Conservation (phyloP, 495 filamentous ascomycete genomes). For the Cercophora newfieldiana region DNA sequence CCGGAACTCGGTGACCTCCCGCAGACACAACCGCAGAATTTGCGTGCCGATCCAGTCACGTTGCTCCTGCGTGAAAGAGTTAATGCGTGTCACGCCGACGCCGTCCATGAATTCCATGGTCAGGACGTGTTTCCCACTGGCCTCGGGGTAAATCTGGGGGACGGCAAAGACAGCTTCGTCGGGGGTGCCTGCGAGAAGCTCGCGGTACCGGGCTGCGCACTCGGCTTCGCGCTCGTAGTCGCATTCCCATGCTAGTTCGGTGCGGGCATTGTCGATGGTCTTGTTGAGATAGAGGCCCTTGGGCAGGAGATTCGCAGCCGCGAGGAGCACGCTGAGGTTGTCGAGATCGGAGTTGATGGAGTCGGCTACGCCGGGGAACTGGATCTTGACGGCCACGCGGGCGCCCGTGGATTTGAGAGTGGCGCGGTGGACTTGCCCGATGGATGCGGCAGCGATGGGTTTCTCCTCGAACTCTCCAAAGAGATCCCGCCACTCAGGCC, state of each 20-base stretch:
- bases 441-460: constrained; percentile 95
- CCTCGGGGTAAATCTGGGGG: constrained; percentile 73
- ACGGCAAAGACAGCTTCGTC: constrained; percentile 74
- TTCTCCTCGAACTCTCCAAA: constrained; percentile 84
- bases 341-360: constrained; percentile 94
- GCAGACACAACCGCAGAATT: constrained; percentile 87
- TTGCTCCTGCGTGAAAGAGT: constrained; percentile 72
- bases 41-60: constrained; percentile 92
- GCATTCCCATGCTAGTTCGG: constrained; percentile 94
- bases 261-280: constrained; percentile 95
- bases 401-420: constrained; percentile 71
- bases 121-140: constrained; percentile 81
- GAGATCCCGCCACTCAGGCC: constrained; percentile 79
- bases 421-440: constrained; percentile 92
- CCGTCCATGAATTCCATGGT: constrained; percentile 92
- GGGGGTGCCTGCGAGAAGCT: constrained; percentile 59
- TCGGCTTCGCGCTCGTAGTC: constrained; percentile 89
- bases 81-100: constrained; percentile 80
- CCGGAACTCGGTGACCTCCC: constrained; percentile 87
- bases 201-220: constrained; percentile 70
- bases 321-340: constrained; percentile 87
- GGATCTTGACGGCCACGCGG: constrained; percentile 89
- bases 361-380: constrained; percentile 95
- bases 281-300: constrained; percentile 93
- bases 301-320: constrained; percentile 83